Evolutionary conservation across 2,329 filamentous ascomycete genomes (phyloP), one percentile per base, ranked within the genome.

Genomic region (Fusarium denticulatum): DNA sequence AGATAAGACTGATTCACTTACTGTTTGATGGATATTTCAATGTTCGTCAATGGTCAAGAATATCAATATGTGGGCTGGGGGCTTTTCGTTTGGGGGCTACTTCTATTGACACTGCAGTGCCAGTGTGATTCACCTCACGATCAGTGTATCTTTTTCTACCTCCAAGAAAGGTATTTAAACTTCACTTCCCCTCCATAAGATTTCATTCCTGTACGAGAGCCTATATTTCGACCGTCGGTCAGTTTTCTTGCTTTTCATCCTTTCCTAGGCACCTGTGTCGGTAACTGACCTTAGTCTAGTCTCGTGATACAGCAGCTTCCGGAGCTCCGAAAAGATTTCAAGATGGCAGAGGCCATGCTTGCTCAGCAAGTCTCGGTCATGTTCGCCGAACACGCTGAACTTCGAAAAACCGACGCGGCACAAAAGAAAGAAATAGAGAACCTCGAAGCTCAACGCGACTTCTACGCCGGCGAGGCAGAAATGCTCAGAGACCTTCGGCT

Each of bases 341-440:
- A 64, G 14, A 67, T 67, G 37, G 7, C 50, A 6, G 62, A 61
- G 18, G 28, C 15, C 11, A 30, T 37, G n/a, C 14, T 65, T 24
- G 40, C 30, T 13, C 34, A 26, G 14, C 57, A 62, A n/a, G 52
- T 71, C 2, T n/a, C n/a, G 7, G 36, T 20, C 2, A 24, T 47
- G 7, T 9, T 59, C 12, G 7, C 24, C 3, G 60, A 73, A 3
- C 10, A 8, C 10, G 34, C 32, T 13, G 12, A 8, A 3, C 32
- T 73, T 7, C 47, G 43, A 32, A 16, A 42, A 10, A 5, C 6
- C 16, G 61, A 58, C 22, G 47, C 24, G 8, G 6, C 20, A 3
- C 73, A 75, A 20, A 40, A 58, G 3, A 13, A 7, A 7, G 46
- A 71, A 26, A 57, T 74, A 22, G 18, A 56, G 4, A 13, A 49